Percentiles rank a stretch among this genome's conserved stretches.
Conservation (phyloP, 192 early-diverging fungal genomes). For the Backusella macrospora region DNA sequence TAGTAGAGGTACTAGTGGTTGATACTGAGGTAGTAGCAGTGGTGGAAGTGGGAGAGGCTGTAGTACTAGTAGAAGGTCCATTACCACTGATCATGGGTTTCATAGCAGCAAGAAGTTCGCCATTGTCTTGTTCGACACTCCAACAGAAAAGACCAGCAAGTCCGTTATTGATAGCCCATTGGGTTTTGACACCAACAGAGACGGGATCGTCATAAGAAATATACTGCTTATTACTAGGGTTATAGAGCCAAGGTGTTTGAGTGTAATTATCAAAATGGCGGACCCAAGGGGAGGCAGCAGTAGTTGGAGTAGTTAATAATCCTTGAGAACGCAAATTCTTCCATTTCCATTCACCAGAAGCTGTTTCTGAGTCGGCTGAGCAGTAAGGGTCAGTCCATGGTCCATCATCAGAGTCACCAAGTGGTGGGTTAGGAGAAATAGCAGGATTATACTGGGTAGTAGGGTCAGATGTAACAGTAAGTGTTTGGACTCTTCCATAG, state of each 20-base stretch:
- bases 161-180: constrained; percentile 56
- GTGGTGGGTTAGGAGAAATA: constrained; percentile 40
- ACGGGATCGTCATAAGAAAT: constrained; percentile 73
- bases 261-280: constrained; percentile 63
- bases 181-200: constrained; percentile 59
- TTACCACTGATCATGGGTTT: not conserved
- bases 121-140: constrained; percentile 70
- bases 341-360: constrained; percentile 70
- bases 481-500: constrained; percentile 53
- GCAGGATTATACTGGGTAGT: constrained; percentile 19
- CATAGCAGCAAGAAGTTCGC: constrained; percentile 56
- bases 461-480: constrained; percentile 34
- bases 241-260: constrained; percentile 75
- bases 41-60: constrained; percentile 7
- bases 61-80: constrained; percentile 38
- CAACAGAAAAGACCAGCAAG: constrained; percentile 70
- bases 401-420: constrained; percentile 58
- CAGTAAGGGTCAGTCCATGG: constrained; percentile 56
- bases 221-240: constrained; percentile 54
- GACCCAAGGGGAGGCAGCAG: constrained; percentile 62
- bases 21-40: constrained; percentile 7
- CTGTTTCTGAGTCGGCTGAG: constrained; percentile 43
- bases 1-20: constrained; percentile 12
- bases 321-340: constrained; percentile 62
- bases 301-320: constrained; percentile 45